These are phyloP conservation scores for Gleditsia sinensis DNA, from an alignment of 306 rosid genomes.

Conservation along the genomic window DNA sequence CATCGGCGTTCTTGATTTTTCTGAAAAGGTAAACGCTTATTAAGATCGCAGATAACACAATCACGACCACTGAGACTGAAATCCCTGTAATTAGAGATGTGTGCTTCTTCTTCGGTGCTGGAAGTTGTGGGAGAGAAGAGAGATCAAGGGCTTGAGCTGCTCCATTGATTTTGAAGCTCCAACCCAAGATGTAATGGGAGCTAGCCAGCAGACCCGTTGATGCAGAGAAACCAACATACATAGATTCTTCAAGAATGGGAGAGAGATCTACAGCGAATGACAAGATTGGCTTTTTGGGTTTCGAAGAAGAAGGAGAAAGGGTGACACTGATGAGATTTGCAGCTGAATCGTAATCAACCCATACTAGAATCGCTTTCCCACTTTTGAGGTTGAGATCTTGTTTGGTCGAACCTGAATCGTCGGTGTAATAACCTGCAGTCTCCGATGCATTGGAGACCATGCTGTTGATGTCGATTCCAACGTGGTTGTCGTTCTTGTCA, in stretches of 20 bases:
- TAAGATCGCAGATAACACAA: slow-evolving; percentile 30
- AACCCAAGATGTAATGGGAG: slow-evolving; percentile 75
- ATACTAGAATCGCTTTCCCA: slow-evolving; percentile 56
- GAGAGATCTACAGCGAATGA: slow-evolving; percentile 64
- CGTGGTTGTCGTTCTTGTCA: slow-evolving; percentile 71
- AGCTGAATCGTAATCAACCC: slow-evolving; percentile 73
- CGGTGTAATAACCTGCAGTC: slow-evolving; percentile 51
- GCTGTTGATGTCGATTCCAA: slow-evolving; percentile 70
- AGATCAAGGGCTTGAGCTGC: slow-evolving; percentile 53
- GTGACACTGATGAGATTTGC: slow-evolving; percentile 44
- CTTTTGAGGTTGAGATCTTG: slow-evolving; percentile 52
- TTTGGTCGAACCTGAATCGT: slow-evolving; percentile 36
- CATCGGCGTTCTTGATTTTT: slow-evolving; percentile 59
- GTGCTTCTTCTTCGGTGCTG: slow-evolving; percentile 53
- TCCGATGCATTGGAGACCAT: slow-evolving; percentile 54
- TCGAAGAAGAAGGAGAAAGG: slow-evolving; percentile 51
- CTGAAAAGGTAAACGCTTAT: slow-evolving; percentile 46
- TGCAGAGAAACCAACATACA: slow-evolving; percentile 90
- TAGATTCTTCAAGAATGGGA: slow-evolving; percentile 49
- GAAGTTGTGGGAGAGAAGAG: slow-evolving; percentile 59
- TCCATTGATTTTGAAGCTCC: slow-evolving; percentile 80
- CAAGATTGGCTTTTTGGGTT: slow-evolving; percentile 56
- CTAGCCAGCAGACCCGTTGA: slow-evolving; percentile 86
- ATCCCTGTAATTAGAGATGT: slow-evolving; percentile 44
- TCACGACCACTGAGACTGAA: slow-evolving; percentile 36